Conservation (phyloP, 805 yeast species). For the Wickerhamiella spandovensis region DNA sequence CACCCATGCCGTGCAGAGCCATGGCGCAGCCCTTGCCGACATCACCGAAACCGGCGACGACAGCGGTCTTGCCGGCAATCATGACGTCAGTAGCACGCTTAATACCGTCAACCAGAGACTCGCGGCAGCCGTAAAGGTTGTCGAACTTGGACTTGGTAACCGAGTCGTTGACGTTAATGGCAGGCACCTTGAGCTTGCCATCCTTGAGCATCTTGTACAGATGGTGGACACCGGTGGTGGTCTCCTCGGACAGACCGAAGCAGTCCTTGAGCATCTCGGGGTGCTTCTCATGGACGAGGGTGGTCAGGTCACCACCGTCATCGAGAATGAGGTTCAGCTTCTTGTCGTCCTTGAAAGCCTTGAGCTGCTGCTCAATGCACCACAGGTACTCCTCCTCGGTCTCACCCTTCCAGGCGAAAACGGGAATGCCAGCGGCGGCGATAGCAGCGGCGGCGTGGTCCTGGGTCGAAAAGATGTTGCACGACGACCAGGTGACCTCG, state of each 20-base stretch:
- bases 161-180: slow-evolving; percentile 97
- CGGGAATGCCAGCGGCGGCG: slow-evolving; percentile 99
- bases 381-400: slow-evolving; percentile 98
- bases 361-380: slow-evolving; percentile 99
- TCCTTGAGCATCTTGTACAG: slow-evolving; percentile 91
- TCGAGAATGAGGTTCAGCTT: slow-evolving; percentile 94
- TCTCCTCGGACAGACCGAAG: slow-evolving; percentile 95
- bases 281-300: slow-evolving; percentile 92
- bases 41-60: slow-evolving; percentile 99
- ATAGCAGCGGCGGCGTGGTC: slow-evolving; percentile 99
- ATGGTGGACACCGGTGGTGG: slow-evolving; percentile 99
- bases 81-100: slow-evolving; percentile 99
- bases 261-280: slow-evolving; percentile 94
- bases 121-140: slow-evolving; percentile 99
- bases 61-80: slow-evolving; percentile 98
- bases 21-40: slow-evolving; percentile 99
- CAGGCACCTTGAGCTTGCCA: slow-evolving; percentile 83
- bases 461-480: slow-evolving; percentile 99
- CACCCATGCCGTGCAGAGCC: slow-evolving; percentile 98
- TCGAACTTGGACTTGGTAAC: slow-evolving; percentile 99
- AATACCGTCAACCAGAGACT: slow-evolving; percentile 95
- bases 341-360: slow-evolving; percentile 91
- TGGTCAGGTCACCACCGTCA: slow-evolving; percentile 98
- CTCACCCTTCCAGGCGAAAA: slow-evolving; percentile 99
- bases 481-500: slow-evolving; percentile 98